Base-by-base conservation (phyloP, 495 filamentous ascomycete species). In the Tetracladium marchalianum region DNA sequence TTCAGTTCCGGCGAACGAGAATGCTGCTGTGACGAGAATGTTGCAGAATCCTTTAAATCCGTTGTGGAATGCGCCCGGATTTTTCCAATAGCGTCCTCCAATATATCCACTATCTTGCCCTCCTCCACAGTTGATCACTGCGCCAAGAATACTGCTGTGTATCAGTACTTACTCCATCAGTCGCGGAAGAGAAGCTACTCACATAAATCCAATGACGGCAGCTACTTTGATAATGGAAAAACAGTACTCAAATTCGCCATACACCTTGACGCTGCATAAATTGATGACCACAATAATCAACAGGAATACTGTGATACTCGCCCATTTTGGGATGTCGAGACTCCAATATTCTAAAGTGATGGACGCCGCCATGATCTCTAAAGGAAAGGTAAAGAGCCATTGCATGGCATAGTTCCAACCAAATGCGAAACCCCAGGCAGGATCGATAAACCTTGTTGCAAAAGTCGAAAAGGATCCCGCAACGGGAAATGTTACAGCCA, bases 341-440 rank as follows among this genome's bases (percentile, higher is more conserved):
- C 70, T 61, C 90, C 90, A 98, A 60, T 85, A 96, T 35, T 82
- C 71, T 35, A 95, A 80, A 6, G 87, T 95, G 24, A 95, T 81
- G 16, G 87, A 81, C 5, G 89, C 90, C 2, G 92, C 83, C 50
- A 95, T 85, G 41, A 96, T 84, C 64, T 98, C 92, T 31, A 95
- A 67, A 0, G 92, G 92, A 16, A 98, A 64, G 0, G 87, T 81
- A 35, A 90, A 71, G 0, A 95, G 74, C 90, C 90, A 95, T 6
- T 69, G 69, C 41, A 48, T 38, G 24, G 75, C 79, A 65, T 61
- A 85, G 70, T 98, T 96, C 90, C 90, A 96, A 17, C 92, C 90
- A 83, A 90, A 90, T 35, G 90, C 90, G 54, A 96, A 96, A 0
- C 90, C 90, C 90, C 89, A 95, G 5, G 90, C 89, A 7, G 90